Evolutionary conservation across 139 green algal species (phyloP).

Genomic region (Volvox africanus): DNA sequence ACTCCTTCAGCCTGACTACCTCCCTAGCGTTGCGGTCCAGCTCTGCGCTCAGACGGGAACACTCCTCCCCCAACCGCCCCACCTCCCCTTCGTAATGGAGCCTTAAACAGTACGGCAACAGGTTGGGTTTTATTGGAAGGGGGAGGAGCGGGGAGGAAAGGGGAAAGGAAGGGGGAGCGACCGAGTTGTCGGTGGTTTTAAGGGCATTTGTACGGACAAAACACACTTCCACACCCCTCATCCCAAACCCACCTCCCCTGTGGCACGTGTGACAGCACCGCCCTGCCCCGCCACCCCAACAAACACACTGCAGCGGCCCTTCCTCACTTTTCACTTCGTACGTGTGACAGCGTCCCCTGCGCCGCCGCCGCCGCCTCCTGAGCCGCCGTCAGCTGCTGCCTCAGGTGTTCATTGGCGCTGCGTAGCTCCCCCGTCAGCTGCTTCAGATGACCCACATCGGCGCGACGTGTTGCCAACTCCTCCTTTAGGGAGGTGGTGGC

Average conservation of each 20-base stretch:
- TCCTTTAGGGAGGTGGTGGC: constrained; percentile 39
- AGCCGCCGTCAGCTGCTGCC: constrained; percentile 22
- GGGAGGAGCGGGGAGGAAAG: neutral
- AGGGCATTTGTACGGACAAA: no score
- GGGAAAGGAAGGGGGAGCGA: neutral
- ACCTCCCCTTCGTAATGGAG: constrained; percentile 43
- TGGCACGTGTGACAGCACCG: no score
- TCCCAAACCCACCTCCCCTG: no score
- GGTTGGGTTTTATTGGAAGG: neutral
- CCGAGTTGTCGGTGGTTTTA: neutral
- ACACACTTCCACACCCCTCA: no score
- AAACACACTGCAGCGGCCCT: neutral
- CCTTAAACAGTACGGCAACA: neutral
- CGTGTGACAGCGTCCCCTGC: constrained; percentile 1
- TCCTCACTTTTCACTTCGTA: constrained; percentile 28
- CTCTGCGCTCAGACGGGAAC: neutral
- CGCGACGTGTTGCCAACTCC: constrained; percentile 49
- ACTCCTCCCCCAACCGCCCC: constrained; percentile 32
- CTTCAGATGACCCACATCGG: constrained; percentile 52
- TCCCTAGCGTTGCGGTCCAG: constrained; percentile 34
- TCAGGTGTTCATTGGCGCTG: neutral
- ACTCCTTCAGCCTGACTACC: constrained; percentile 44
- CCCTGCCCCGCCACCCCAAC: no score
- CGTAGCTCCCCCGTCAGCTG: constrained; percentile 13
- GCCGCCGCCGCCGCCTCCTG: constrained; percentile 13